Evolutionary conservation across 306 rosid genomes (phyloP).

Genomic region (Erythrophleum fordii): DNA sequence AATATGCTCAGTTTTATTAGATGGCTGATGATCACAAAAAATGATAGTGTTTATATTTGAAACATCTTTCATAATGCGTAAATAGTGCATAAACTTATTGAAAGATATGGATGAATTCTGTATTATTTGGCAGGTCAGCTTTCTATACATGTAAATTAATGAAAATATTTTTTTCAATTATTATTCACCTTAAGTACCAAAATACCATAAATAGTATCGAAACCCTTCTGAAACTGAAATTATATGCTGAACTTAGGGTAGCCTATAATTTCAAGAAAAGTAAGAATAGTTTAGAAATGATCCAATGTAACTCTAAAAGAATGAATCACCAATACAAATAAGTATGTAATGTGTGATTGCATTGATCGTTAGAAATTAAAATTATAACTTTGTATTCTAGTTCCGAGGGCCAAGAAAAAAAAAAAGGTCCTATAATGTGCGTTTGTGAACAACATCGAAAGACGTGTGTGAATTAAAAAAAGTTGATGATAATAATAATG

Average conservation of each 20-base stretch:
- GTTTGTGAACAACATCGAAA: neutral
- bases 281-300: neutral
- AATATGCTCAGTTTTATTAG: neutral
- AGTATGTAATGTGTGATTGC: neutral
- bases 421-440: neutral
- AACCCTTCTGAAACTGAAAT: neutral
- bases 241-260: neutral
- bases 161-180: neutral
- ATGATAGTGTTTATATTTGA: neutral
- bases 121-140: neutral
- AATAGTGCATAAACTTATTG: neutral
- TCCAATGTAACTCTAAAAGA: neutral
- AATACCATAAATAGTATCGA: neutral
- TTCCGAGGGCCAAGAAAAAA: too few species aligned
- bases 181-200: neutral
- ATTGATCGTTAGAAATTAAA: neutral
- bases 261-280: too few species aligned
- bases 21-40: neutral
- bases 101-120: neutral
- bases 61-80: neutral
- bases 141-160: neutral
- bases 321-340: neutral
- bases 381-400: neutral
- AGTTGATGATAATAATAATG: neutral
- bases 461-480: neutral